Conservation (phyloP, 2,329 filamentous ascomycete species). For the Harringtonia aguacate region DNA sequence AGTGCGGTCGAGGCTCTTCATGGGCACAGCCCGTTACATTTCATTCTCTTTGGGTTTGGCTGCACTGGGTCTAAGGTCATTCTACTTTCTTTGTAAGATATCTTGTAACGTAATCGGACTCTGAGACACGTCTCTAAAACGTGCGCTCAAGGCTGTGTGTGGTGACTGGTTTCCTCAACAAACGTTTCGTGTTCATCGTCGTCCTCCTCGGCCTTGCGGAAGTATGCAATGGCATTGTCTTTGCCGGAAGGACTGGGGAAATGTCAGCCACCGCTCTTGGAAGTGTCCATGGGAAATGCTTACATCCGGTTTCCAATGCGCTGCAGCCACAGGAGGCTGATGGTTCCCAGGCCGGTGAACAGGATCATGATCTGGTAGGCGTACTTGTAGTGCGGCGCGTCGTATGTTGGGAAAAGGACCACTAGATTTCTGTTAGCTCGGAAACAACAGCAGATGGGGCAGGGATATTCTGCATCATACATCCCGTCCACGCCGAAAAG, state of each 20-base stretch:
- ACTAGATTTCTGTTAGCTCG: not conserved
- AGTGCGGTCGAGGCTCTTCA: no score
- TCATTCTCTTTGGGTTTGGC: no score
- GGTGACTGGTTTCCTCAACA: no score
- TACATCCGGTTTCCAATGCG: not conserved
- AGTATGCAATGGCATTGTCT: not conserved
- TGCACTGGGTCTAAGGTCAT: no score
- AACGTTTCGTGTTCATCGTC: not conserved
- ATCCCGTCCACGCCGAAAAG: not conserved
- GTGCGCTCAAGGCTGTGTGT: no score
- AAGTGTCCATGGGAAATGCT: not conserved
- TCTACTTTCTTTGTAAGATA: no score
- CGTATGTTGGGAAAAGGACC: not conserved
- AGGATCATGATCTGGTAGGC: constrained; percentile 1
- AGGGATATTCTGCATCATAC: not conserved
- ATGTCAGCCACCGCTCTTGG: not conserved
- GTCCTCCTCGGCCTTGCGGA: not conserved
- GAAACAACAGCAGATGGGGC: not conserved
- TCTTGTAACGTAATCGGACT: no score
- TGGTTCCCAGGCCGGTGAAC: not conserved
- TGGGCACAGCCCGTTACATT: no score
- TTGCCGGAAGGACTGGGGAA: not conserved
- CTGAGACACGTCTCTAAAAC: no score
- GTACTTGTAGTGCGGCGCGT: not conserved
- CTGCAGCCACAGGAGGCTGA: not conserved